Evolutionary conservation across 2,329 filamentous ascomycete genomes (phyloP), one percentile per base, ranked within the genome.

Genomic region (Claviceps sp.): DNA sequence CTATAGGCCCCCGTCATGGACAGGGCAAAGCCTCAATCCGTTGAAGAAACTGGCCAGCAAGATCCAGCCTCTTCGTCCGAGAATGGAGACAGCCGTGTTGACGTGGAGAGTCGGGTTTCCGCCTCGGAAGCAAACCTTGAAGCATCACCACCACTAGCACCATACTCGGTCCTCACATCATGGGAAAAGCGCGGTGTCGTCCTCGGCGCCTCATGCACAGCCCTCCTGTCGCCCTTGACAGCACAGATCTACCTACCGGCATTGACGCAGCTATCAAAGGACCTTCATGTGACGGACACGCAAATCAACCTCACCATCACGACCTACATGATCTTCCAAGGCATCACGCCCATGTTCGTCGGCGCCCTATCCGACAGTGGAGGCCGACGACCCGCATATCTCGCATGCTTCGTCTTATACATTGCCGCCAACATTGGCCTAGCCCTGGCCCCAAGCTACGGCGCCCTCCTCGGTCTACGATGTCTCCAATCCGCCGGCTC

Each of bases 241-340:
- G 69, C 70, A 3, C 69, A 76, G 45, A 78, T 78, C 19, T 80
- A 79, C 65, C 72, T 77, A 48, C 77, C 76, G 1, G 76, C 77
- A 0, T 60, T 80, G 30, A 70, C 71, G 16, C 64, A 69, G 6
- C 65, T 81, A 10, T 71, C 76, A 7, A 56, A 67, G 2, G 73
- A 76, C 42, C 64, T 80, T 8, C 30, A 68, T 22, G 71, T 80
- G 17, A 65, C 66, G 5, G 57, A 59, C 34, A 58, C 65, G 1
- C 57, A 69, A 47, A 70, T 77, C 55, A 78, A 77, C 59, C 61
- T 79, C 39, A 76, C 73, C 6, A 64, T 78, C 42, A 78, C 75
- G 2, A 75, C 73, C 1, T 79, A 78, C 58, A 74, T 78, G 73
- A 73, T 83, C 48, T 74, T 83, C 39, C 80, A 82, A 65, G 80